phyloP scores from a whole-genome alignment of 768 basidiomycete species.

The Rhodotorula graminis region DNA sequence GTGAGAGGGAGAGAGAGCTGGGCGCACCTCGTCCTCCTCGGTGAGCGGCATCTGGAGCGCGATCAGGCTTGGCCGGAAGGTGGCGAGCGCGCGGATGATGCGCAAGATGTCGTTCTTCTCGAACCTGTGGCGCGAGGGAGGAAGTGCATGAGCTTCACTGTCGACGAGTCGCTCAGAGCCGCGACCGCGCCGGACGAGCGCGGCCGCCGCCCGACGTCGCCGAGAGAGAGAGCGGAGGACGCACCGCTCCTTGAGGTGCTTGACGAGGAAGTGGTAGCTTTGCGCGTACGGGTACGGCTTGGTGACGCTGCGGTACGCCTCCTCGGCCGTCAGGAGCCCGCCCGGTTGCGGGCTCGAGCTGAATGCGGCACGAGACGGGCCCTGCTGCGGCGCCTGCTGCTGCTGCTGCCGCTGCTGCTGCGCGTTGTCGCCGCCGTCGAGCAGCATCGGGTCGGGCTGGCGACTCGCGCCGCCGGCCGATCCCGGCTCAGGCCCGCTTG shows the following conservation, averaged over 20 bases:
- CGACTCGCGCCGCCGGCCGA: neutral
- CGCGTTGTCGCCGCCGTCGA: neutral
- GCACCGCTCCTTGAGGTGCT: conserved; percentile 64
- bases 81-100: conserved; percentile 87
- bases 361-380: neutral
- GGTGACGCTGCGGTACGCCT: conserved; percentile 61
- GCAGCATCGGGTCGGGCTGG: conserved; percentile 6
- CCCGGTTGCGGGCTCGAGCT: neutral
- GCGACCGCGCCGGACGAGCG: neutral
- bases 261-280: conserved; percentile 95
- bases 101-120: conserved; percentile 94
- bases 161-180: too few relatives aligned
- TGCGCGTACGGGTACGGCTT: conserved; percentile 90
- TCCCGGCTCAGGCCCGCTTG: neutral
- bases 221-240: conserved; percentile 48
- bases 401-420: neutral
- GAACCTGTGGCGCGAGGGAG: conserved; percentile 59
- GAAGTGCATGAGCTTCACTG: too few relatives aligned
- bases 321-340: conserved; percentile 46
- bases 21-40: conserved; percentile 76
- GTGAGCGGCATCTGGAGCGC: conserved; percentile 97
- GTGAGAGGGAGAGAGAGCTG: too few relatives aligned
- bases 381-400: neutral
- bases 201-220: neutral
- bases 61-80: conserved; percentile 93